Base-by-base conservation (phyloP, 345 rosid species). In the Eucalyptus marginata region DNA sequence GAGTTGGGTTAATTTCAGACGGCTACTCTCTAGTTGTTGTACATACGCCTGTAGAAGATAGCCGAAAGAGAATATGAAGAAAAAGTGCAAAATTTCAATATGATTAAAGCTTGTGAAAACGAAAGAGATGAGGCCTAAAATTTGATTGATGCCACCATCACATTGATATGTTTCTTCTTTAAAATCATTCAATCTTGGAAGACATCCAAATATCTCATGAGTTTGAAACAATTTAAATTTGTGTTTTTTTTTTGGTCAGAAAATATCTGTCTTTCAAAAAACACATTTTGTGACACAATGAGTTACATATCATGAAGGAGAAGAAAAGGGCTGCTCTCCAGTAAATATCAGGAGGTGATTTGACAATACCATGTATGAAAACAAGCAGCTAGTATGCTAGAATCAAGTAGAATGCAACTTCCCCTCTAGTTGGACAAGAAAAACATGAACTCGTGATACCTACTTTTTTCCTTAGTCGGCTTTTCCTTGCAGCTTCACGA, bases 401-500 rank as follows among this genome's bases (percentile, higher is more conserved):
- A 76, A 76, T 76, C 84, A 76, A 76, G 84, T 43, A 86, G 64
- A 25, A 52, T 50, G n/a, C 46, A 46, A 31, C 24, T 86, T 56
- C 87, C 46, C 43, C 62, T 8, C 64, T 86, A 40, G 84, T 43
- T 76, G 47, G 27, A 76, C 84, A 49, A 43, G 49, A 24, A 88
- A 11, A 88, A 58, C 54, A 9, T 43, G 33, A 14, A 29, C 33
- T 56, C 4, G 4, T 5, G 36, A 86, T 86, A 90, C 92, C 62
- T 84, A 97, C 99, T 90, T 97, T 97, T 93, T 97, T 97, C 94
- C 99, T 94, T 89, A 97, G 90, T 89, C 99, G 94, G 90, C 99
- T 97, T 93, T 97, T 97, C 88, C 99, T 95, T 43, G 99, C 99
- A 86, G 99, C 99, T 94, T 97, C 99, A 24, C 99, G 98, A 91